Evolutionary conservation across 257 asterid species (phyloP).

Genomic region (Paraleonurus japonicus): DNA sequence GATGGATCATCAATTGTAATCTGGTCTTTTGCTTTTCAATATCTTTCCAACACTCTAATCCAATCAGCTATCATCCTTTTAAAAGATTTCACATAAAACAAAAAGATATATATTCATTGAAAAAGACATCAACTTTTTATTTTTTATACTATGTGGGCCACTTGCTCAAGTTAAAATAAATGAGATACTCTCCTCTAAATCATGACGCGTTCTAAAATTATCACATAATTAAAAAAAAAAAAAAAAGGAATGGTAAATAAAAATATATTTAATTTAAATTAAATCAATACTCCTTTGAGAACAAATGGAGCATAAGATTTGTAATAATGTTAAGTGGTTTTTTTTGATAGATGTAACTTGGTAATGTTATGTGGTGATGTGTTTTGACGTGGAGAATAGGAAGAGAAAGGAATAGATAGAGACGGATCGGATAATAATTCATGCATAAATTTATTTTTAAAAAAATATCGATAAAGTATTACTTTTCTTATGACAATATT

Average conservation of each 20-base stretch:
- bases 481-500: too few species aligned
- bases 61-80: slow-evolving; percentile 7
- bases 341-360: not conserved
- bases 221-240: too few species aligned
- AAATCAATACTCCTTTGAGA: not conserved
- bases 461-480: too few species aligned
- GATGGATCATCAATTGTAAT: slow-evolving; percentile 19
- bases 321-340: too few species aligned
- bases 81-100: not conserved
- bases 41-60: not conserved
- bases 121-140: not conserved
- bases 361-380: not conserved
- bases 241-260: too few species aligned
- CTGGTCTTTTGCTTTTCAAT: slow-evolving; percentile 15
- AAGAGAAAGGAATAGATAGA: too few species aligned
- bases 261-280: too few species aligned
- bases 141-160: not conserved
- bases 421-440: too few species aligned
- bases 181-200: not conserved
- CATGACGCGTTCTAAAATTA: not conserved
- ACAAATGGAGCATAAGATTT: too few species aligned
- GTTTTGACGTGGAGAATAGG: too few species aligned
- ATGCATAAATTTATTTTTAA: too few species aligned
- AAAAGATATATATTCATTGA: not conserved
- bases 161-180: not conserved